A percentile compares a stretch with the other conserved stretches of the same genome.
phyloP scores from a whole-genome alignment of 768 basidiomycete species.

The Suillus sp. region DNA sequence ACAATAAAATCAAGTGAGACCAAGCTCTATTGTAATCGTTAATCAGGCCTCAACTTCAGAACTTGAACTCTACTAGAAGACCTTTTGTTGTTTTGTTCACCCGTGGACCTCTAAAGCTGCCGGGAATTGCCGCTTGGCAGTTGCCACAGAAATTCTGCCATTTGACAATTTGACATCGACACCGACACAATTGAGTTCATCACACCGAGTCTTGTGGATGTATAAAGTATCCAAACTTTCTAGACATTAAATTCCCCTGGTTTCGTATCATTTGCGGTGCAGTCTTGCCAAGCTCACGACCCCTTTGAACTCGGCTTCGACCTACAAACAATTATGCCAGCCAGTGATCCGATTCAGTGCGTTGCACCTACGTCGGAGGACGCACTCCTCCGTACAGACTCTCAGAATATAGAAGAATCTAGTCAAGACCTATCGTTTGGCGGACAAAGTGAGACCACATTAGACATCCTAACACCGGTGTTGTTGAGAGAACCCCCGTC shows the following conservation, averaged over 20 bases:
- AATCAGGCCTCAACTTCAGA: background rate
- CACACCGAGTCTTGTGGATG: background rate
- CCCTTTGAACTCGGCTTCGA: constrained; percentile 24
- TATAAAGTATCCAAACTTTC: background rate
- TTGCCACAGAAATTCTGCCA: background rate
- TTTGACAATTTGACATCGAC: constrained; percentile 1
- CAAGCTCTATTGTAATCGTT: background rate
- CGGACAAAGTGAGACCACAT: constrained; percentile 26
- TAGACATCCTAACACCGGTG: constrained; percentile 17
- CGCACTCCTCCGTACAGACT: constrained; percentile 21
- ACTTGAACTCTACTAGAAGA: background rate
- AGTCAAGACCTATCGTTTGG: constrained; percentile 25
- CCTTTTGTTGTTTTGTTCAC: background rate
- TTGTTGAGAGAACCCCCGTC: constrained; percentile 8
- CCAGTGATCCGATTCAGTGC: constrained; percentile 15
- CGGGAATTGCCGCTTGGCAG: background rate
- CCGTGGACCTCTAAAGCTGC: background rate
- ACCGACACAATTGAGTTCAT: background rate
- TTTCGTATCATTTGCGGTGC: no score
- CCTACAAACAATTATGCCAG: constrained; percentile 19
- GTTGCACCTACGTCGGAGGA: constrained; percentile 14
- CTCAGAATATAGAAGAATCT: constrained; percentile 27
- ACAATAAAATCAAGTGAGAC: background rate
- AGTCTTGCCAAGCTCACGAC: constrained; percentile 19
- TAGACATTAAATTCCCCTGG: background rate